A percentile compares a stretch with the other conserved stretches of the same genome.
Conservation (phyloP, 352 stramenopile species). For the Phytopythium sindhum region DNA sequence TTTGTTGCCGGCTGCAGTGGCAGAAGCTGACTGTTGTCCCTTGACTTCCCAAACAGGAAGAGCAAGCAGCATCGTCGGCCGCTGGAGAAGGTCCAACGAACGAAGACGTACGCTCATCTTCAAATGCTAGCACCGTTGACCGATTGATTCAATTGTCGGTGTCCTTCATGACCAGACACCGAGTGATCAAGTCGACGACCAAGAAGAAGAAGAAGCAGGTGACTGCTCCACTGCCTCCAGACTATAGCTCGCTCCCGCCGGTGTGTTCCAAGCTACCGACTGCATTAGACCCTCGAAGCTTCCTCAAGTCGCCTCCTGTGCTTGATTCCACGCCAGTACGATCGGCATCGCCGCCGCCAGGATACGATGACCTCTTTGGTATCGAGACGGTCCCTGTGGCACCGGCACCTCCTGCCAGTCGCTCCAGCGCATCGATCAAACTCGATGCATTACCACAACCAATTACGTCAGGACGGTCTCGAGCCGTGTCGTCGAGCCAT, state of each 20-base stretch:
- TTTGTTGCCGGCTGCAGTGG: no score
- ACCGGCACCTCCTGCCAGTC: constrained; percentile 1
- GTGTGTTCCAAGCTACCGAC: background rate
- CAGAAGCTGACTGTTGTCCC: background rate
- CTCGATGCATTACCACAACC: constrained; percentile 1
- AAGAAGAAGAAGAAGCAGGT: background rate
- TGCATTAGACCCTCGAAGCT: background rate
- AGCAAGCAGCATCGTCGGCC: constrained; percentile 6
- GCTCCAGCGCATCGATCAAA: constrained; percentile 9
- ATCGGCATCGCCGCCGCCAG: constrained; percentile 38
- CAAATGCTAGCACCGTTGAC: background rate
- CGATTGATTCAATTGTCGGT: background rate
- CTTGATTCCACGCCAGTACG: constrained; percentile 7
- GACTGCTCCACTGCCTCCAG: background rate
- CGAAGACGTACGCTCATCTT: background rate
- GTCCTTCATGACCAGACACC: background rate
- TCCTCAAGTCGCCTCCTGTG: background rate
- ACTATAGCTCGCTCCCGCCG: background rate
- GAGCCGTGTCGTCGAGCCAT: background rate
- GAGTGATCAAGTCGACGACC: background rate
- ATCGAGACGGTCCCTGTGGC: constrained; percentile 48
- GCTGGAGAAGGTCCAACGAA: background rate
- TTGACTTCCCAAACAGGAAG: constrained; percentile 1
- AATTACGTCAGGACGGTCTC: background rate
- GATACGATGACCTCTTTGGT: constrained; percentile 61